These are phyloP conservation scores for Phyllosticta ampelicida DNA, from an alignment of 2,329 filamentous ascomycete species.

Conservation along the genomic window DNA sequence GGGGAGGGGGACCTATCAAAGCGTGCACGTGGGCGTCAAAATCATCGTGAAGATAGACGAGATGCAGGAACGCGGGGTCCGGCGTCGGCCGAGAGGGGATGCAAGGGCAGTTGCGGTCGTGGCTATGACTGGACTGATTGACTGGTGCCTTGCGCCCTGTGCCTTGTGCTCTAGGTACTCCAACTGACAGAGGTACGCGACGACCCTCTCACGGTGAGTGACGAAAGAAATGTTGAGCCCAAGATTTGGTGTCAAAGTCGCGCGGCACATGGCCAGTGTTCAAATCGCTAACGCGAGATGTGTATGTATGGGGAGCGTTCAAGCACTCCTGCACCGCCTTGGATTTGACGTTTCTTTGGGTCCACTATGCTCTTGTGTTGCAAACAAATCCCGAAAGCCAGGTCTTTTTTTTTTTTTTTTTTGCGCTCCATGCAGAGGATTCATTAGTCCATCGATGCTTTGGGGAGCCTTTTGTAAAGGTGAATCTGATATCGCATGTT, in stretches of 20 bases:
- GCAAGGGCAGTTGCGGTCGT: not conserved
- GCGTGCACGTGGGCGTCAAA: not conserved
- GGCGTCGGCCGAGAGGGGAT: not conserved
- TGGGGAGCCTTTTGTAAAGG: constrained; percentile 45
- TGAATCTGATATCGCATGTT: constrained; percentile 95
- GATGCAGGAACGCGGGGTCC: not conserved
- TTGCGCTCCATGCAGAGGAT: not conserved
- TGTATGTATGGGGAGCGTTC: no score
- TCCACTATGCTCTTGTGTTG: not conserved
- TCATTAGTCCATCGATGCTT: not conserved
- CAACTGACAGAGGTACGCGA: no score
- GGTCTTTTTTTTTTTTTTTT: not conserved
- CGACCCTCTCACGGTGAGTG: no score
- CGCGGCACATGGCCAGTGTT: no score
- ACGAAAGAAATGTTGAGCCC: no score
- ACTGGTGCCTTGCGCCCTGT: not conserved
- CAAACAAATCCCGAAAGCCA: not conserved
- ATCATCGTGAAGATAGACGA: not conserved
- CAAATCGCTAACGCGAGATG: no score
- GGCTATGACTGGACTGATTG: not conserved
- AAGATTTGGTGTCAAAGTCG: no score
- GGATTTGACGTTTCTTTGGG: no score
- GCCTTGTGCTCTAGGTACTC: no score
- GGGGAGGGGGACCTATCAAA: not conserved
- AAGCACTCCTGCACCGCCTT: no score